Percentiles rank a stretch among this genome's conserved stretches.
Evolutionary conservation across 2,329 filamentous ascomycete genomes (phyloP).

Genomic region (Ascochyta rabiei): DNA sequence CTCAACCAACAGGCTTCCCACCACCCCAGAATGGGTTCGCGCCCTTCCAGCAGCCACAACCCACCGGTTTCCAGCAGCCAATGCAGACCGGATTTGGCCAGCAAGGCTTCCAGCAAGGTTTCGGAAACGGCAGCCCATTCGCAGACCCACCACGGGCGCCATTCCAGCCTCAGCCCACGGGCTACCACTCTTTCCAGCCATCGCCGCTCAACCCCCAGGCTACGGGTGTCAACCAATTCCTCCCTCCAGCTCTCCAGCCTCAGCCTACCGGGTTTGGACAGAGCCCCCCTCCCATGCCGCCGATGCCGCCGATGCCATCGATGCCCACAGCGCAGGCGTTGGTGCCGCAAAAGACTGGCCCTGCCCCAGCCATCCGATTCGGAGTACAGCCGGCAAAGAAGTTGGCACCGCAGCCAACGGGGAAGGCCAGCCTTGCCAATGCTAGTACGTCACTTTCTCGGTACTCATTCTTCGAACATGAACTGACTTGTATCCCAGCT

Average conservation of each 20-base stretch:
- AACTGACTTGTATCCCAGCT: constrained; percentile 55
- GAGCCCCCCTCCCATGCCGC: constrained; percentile 63
- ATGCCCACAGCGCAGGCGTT: constrained; percentile 67
- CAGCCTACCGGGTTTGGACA: constrained; percentile 61
- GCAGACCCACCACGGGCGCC: constrained; percentile 60
- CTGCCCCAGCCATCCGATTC: constrained; percentile 86
- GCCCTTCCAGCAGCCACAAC: constrained; percentile 54
- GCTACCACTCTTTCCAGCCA: constrained; percentile 44
- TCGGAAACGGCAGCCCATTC: constrained; percentile 57
- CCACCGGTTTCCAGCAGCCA: constrained; percentile 49
- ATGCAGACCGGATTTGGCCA: constrained; percentile 54
- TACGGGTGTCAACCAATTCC: constrained; percentile 59
- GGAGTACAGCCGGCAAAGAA: constrained; percentile 78
- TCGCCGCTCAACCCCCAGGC: constrained; percentile 57
- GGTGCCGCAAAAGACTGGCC: constrained; percentile 80
- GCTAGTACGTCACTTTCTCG: constrained; percentile 76
- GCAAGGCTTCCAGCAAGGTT: constrained; percentile 45
- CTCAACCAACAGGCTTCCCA: constrained; percentile 53
- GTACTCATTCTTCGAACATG: not conserved
- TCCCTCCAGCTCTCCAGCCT: constrained; percentile 58
- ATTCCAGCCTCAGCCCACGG: constrained; percentile 51
- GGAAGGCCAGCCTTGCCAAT: constrained; percentile 88
- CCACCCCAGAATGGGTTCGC: constrained; percentile 50
- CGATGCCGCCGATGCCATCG: constrained; percentile 61
- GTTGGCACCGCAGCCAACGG: constrained; percentile 83